phyloP scores from a whole-genome alignment of 2,329 filamentous ascomycete genomes.

The Aspergillus sergii region DNA sequence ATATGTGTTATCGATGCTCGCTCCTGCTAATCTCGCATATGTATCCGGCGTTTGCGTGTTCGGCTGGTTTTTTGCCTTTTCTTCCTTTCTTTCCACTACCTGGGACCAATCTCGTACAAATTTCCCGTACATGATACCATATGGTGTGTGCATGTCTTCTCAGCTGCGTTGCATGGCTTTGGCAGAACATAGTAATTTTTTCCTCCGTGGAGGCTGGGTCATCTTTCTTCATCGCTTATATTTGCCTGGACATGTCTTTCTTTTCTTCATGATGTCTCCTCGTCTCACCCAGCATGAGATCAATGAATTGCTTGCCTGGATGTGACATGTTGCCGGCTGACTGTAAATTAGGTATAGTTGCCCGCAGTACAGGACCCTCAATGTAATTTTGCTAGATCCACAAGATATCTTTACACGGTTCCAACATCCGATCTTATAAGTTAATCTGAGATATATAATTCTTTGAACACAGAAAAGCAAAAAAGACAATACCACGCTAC shows the following conservation, averaged over 20 bases:
- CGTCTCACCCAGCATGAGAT: constrained; percentile 4
- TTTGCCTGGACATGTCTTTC: background rate
- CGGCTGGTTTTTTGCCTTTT: constrained; percentile 4
- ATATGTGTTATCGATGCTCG: background rate
- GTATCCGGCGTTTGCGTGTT: constrained; percentile 20
- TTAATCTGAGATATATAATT: background rate
- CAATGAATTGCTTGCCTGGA: background rate
- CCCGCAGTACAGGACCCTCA: background rate
- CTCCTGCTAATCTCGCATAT: constrained; percentile 18
- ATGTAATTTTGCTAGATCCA: background rate
- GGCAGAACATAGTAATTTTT: constrained; percentile 16
- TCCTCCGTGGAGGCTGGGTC: background rate
- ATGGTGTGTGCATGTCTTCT: constrained; percentile 1
- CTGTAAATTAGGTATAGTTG: constrained; percentile 1
- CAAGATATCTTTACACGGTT: background rate
- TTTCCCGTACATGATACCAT: background rate
- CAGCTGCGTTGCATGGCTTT: constrained; percentile 8
- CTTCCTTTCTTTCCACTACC: background rate
- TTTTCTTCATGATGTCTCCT: constrained; percentile 1
- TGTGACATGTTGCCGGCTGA: background rate
- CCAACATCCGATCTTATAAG: background rate
- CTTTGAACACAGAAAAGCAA: background rate
- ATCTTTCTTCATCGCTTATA: constrained; percentile 6
- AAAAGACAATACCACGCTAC: background rate
- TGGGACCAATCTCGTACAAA: background rate